These are phyloP conservation scores for Gossypium aridum DNA, from an alignment of 441 rosid species.

Conservation along the genomic window DNA sequence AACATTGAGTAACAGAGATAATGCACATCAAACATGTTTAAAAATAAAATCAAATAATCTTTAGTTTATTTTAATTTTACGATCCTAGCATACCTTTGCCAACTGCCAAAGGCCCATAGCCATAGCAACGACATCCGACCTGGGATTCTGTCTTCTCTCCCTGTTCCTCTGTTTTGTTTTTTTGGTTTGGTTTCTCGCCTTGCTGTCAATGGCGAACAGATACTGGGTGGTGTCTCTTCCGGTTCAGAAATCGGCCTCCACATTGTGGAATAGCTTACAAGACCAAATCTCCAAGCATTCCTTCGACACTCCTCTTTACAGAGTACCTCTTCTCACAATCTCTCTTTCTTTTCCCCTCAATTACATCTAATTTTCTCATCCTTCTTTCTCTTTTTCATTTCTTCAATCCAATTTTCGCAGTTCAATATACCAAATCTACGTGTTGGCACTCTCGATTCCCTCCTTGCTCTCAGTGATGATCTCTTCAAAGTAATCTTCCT, in stretches of 20 bases:
- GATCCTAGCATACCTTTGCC: background rate
- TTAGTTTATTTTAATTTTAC: background rate
- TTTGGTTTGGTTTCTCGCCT: background rate
- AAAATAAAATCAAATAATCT: no score
- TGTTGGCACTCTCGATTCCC: constrained; percentile 96
- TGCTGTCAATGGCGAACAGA: constrained; percentile 63
- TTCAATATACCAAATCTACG: constrained; percentile 94
- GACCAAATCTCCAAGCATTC: constrained; percentile 94
- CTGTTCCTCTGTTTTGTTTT: background rate
- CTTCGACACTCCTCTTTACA: constrained; percentile 91
- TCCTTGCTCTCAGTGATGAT: constrained; percentile 92
- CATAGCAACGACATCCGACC: background rate
- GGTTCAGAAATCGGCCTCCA: constrained; percentile 62
- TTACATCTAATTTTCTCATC: background rate
- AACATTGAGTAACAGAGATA: no score
- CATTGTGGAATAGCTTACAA: constrained; percentile 72
- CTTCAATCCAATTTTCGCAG: no score
- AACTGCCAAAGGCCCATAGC: background rate
- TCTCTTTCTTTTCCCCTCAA: background rate
- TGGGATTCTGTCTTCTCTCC: background rate
- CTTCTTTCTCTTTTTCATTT: constrained; percentile 12
- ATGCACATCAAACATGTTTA: no score
- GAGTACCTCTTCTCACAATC: constrained; percentile 43
- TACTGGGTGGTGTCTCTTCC: constrained; percentile 95
- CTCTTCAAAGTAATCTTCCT: constrained; percentile 58